Percentiles rank a stretch among this genome's conserved stretches.
Conservation (phyloP, 164 flowering plant genomes). For the Stephania cephalantha region DNA sequence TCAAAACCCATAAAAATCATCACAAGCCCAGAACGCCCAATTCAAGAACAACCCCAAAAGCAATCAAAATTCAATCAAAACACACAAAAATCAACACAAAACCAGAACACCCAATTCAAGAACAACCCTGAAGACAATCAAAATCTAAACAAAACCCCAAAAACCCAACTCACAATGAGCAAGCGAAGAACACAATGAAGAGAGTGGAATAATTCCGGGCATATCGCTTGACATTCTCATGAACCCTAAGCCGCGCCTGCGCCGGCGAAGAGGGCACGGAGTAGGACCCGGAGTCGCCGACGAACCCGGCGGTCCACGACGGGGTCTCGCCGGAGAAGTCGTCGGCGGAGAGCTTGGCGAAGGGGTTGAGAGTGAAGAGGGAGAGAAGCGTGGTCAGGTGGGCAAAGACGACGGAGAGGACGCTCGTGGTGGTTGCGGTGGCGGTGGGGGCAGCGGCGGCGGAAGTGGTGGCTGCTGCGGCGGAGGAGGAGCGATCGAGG, state of each 20-base stretch:
- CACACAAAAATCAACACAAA: too few relatives aligned
- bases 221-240: constrained; percentile 85
- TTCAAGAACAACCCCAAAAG: too few relatives aligned
- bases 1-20: constrained; percentile 3
- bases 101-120: too few relatives aligned
- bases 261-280: constrained; percentile 62
- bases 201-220: constrained; percentile 65
- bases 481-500: constrained; percentile 27
- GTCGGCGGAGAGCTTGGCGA: constrained; percentile 65
- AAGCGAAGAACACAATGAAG: constrained; percentile 56
- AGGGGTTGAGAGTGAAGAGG: constrained; percentile 69
- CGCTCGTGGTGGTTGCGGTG: constrained; percentile 14
- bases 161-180: constrained; percentile 42
- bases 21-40: too few relatives aligned
- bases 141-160: not conserved
- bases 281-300: constrained; percentile 51
- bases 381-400: constrained; percentile 40
- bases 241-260: constrained; percentile 65
- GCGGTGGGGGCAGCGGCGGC: constrained; percentile 19
- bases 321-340: constrained; percentile 59
- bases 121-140: too few relatives aligned
- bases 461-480: constrained; percentile 9
- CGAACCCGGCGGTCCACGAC: constrained; percentile 66
- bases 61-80: too few relatives aligned
- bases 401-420: constrained; percentile 27